Percentiles rank a stretch among this genome's conserved stretches.
Conservation (phyloP, 768 basidiomycete species). For the Pholiota conissans region DNA sequence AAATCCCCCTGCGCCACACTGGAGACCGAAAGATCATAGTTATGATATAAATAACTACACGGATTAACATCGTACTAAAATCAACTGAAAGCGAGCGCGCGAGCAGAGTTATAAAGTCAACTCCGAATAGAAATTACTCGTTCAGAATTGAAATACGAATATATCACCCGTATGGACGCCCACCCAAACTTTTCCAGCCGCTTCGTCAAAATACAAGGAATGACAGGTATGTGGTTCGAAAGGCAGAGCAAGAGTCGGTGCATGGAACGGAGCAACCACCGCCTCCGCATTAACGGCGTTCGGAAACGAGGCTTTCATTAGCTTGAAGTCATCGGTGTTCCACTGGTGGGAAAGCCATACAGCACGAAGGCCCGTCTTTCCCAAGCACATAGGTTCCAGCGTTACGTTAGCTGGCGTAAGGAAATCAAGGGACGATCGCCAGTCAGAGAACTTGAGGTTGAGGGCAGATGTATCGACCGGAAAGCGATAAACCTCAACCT, state of each 20-base stretch:
- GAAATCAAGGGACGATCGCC: not conserved
- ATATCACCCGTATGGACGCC: slow-evolving; percentile 54
- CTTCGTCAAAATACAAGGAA: slow-evolving; percentile 56
- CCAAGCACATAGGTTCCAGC: slow-evolving; percentile 35
- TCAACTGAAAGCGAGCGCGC: no score
- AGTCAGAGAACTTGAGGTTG: slow-evolving; percentile 4
- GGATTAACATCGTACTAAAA: no score
- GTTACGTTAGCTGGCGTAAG: slow-evolving; percentile 15
- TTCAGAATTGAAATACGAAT: slow-evolving; percentile 44
- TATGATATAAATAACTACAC: not conserved
- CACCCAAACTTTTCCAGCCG: slow-evolving; percentile 49
- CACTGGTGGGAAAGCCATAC: slow-evolving; percentile 55
- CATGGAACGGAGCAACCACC: slow-evolving; percentile 40
- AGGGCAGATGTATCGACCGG: slow-evolving; percentile 15
- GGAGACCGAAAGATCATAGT: not conserved
- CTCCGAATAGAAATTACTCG: not conserved
- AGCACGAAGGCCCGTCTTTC: slow-evolving; percentile 44
- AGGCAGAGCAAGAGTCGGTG: slow-evolving; percentile 47
- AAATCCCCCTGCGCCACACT: not conserved
- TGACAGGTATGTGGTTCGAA: slow-evolving; percentile 47
- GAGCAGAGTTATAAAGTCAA: not conserved
- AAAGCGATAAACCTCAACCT: slow-evolving; percentile 17
- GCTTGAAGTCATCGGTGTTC: slow-evolving; percentile 45
- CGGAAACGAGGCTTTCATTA: slow-evolving; percentile 53
- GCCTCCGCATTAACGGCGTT: slow-evolving; percentile 12